Evolutionary conservation across 371 early-diverging fungal genomes (phyloP).

Genomic region (Syncephalis fuscata): DNA sequence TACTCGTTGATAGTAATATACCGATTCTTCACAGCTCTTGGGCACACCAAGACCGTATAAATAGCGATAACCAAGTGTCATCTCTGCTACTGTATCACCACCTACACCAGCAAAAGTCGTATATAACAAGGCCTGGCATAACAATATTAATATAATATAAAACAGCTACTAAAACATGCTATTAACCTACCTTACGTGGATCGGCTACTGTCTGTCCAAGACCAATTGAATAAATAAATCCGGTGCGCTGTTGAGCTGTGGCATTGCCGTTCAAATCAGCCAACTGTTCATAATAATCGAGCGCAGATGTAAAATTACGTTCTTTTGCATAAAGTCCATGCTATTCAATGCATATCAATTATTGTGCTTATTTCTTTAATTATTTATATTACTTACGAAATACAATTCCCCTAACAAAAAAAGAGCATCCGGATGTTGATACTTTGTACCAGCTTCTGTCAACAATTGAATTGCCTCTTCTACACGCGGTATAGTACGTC

Average conservation of each 20-base stretch:
- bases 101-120: slow-evolving; percentile 71
- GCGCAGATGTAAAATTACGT: slow-evolving; percentile 34
- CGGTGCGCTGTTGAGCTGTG: slow-evolving; percentile 75
- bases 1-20: slow-evolving; percentile 57
- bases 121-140: slow-evolving; percentile 43
- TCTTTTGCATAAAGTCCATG: slow-evolving; percentile 23
- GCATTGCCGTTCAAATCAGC: slow-evolving; percentile 54
- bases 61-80: slow-evolving; percentile 76
- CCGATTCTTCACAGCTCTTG: slow-evolving; percentile 56
- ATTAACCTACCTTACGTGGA: slow-evolving; percentile 23
- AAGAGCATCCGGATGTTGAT: slow-evolving; percentile 18
- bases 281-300: slow-evolving; percentile 32
- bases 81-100: slow-evolving; percentile 52
- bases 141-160: not conserved
- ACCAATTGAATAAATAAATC: slow-evolving; percentile 80
- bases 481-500: too few relatives aligned
- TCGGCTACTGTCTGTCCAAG: slow-evolving; percentile 51
- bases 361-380: not conserved
- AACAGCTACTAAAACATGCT: not conserved
- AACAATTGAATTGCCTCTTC: slow-evolving; percentile 8
- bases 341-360: not conserved
- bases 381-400: slow-evolving; percentile 13
- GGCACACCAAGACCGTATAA: slow-evolving; percentile 65
- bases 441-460: slow-evolving; percentile 13
- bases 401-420: slow-evolving; percentile 26